Conservation (phyloP, 331 rosid genomes). For the Malus hybrid region DNA sequence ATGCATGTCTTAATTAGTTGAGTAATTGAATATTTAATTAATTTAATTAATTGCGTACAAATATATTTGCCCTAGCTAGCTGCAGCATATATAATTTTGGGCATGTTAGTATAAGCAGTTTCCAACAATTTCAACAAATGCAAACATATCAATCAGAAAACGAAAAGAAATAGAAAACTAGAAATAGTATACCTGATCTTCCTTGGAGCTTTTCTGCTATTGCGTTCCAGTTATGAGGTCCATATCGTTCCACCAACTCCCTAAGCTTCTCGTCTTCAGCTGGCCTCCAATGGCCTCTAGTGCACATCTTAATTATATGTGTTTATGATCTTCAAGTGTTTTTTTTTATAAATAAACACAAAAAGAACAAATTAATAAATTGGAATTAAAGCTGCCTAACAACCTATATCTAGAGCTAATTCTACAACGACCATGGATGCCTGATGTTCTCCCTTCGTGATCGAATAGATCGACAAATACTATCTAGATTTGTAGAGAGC, state of each 20-base stretch:
- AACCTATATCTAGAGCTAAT: background rate
- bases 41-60: background rate
- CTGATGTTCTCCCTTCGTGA: background rate
- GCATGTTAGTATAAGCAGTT: background rate
- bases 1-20: background rate
- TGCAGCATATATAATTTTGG: background rate
- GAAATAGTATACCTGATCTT: constrained; percentile 62
- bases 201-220: constrained; percentile 92
- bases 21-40: background rate
- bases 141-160: background rate
- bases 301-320: constrained; percentile 51
- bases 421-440: background rate
- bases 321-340: background rate
- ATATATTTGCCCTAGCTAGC: background rate
- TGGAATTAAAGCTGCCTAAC: background rate
- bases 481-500: background rate
- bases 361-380: background rate
- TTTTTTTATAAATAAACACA: background rate
- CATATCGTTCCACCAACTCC: constrained; percentile 78
- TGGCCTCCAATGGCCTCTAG: constrained; percentile 99
- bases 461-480: background rate
- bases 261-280: constrained; percentile 84
- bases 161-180: background rate
- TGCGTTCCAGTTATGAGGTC: constrained; percentile 99
- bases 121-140: background rate